Conservation (phyloP, 352 stramenopile species). For the Pythium plurisporium region DNA sequence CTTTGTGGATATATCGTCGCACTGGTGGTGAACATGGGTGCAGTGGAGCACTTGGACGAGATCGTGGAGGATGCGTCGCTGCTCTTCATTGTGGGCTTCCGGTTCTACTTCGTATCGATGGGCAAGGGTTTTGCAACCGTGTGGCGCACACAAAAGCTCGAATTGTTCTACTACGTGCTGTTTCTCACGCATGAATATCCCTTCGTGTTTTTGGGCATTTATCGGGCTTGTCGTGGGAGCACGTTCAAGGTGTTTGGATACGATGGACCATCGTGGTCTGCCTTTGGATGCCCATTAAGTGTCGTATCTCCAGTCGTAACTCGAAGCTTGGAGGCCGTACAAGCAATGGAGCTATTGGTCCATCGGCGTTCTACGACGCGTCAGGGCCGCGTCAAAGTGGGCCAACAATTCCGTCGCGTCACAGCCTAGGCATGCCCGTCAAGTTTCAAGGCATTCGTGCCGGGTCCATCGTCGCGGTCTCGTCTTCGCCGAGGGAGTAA, state of each 20-base stretch:
- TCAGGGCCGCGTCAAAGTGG: no score
- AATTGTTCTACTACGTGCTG: conserved; percentile 1
- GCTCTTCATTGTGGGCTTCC: conserved; percentile 31
- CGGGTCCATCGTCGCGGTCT: not conserved
- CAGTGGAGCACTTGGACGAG: not conserved
- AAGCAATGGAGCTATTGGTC: no score
- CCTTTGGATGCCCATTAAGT: conserved; percentile 3
- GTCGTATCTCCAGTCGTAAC: not conserved
- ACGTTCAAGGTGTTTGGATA: conserved; percentile 10
- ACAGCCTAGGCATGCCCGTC: not conserved
- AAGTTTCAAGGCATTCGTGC: not conserved
- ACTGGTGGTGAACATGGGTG: conserved; percentile 8
- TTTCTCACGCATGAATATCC: conserved; percentile 6
- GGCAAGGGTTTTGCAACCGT: conserved; percentile 11
- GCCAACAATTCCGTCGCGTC: no score
- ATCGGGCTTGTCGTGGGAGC: not conserved
- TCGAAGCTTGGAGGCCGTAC: not conserved
- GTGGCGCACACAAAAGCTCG: not conserved
- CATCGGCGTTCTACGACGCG: no score
- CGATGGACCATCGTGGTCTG: conserved; percentile 5
- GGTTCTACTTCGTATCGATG: conserved; percentile 33
- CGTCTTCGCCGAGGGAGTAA: not conserved
- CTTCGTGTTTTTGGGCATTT: not conserved
- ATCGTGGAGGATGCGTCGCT: conserved; percentile 15
- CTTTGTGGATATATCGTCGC: conserved; percentile 18